Base-by-base conservation (phyloP, 1,139 yeast genomes). In the Pichia sp. region DNA sequence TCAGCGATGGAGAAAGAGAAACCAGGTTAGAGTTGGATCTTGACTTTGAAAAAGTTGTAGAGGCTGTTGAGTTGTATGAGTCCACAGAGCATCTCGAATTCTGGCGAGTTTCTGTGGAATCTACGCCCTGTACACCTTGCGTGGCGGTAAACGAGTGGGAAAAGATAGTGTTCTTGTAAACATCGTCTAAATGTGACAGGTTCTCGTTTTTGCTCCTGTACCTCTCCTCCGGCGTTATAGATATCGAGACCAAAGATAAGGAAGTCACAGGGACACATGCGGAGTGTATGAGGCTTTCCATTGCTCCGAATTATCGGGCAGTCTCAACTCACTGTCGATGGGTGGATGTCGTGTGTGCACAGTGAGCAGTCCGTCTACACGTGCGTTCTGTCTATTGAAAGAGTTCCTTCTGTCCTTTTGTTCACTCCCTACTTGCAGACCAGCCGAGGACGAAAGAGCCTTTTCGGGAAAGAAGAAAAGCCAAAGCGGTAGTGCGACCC, bases 1-100 rank as follows among this genome's bases (percentile, higher is more conserved):
- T 49, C 4, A 51, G 36, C 13, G 56, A 54, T 7, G 56, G 55
- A 3, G 55, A 48, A 10, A 44, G 13, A n/a, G 47, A 21, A 18
- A 21, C 23, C 3, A 25, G 3, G 25, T 43, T 43, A 7, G 22
- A 43, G 25, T 43, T 43, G n/a, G 28, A 26, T 10, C 13, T 4
- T 9, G 40, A 44, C 30, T 25, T 40, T n/a, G 46, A 41, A 40
- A 18, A 21, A 19, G 42, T 44, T 21, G 48, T 39, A 10, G 23
- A 22, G 18, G 23, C 26, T 18, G 41, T 46, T 46, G 47, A 45
- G 13, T 9, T 45, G 8, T 34, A 19, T 8, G 21, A 23, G 16
- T 19, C 26, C 12, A 41, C 18, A n/a, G 44, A 44, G 39, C 23
- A 23, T 16, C 36, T 44, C 21, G 47, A 44, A 30, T 42, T 42